Evolutionary conservation across 352 stramenopile species (phyloP), one percentile per base, ranked within the genome.

Genomic region (Pythium sukuiense): DNA sequence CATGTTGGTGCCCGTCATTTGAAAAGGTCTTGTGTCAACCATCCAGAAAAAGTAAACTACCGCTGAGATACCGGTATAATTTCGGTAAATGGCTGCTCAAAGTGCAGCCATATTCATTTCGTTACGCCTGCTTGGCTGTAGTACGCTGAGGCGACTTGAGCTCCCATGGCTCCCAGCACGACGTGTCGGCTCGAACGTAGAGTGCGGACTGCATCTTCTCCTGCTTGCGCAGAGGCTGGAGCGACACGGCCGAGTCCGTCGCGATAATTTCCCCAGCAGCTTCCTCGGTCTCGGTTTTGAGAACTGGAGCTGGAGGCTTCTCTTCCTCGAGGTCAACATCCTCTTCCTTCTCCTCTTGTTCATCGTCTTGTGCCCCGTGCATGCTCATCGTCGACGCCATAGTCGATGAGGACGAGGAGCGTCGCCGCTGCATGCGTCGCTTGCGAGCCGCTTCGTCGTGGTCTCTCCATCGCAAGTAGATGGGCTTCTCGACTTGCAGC

Each of bases 401-500:
- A 12, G 37, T 58, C 5, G 29, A 65, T 12, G 59, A 65, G 11
- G 20, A 48, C 5, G 53, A 70, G 2, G 41, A 57, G 29, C 60
- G 45, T 55, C 75, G 30, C 55, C 59, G 53, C 55, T 56, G 13
- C 14, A 76, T 59, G 54, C 69, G 70, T 61, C 61, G 33, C 8
- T 55, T 26, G 14, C 63, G 59, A 9, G n/a, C 13, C 9, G 70
- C 49, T 30, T 69, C 54, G 16, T 72, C 62, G 29, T 73, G 67
- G 45, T 87, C 79, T 13, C 67, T 65, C 56, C 76, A 72, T 54
- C 81, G 83, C 3, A 73, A 76, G 59, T 74, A 73, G 6, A 92
- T 79, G 0, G 79, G 70, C 18, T 82, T 88, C 68, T 92, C 80
- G 49, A 88, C 73, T 63, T 91, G 83, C 53, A 93, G 54, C 32